Conservation (phyloP, 495 filamentous ascomycete genomes). For the Penicillium mononematosum region DNA sequence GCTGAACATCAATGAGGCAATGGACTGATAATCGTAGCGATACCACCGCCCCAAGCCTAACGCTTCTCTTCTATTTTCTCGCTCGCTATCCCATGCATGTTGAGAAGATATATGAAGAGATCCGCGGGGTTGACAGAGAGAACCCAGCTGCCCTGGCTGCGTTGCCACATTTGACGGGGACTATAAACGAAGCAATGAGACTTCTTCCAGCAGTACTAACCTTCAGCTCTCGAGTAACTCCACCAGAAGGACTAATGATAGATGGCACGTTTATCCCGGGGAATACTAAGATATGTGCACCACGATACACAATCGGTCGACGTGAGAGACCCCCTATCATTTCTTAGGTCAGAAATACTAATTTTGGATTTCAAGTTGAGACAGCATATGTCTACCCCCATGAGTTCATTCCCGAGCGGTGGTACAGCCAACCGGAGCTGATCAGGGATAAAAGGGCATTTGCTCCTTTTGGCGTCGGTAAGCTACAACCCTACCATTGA, state of each 20-base stretch:
- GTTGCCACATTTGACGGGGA: conserved; percentile 36
- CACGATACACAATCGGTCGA: conserved; percentile 36
- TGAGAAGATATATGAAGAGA: conserved; percentile 20
- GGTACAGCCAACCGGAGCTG: conserved; percentile 34
- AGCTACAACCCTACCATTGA: conserved; percentile 1
- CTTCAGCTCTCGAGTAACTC: conserved; percentile 37
- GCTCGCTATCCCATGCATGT: conserved; percentile 23
- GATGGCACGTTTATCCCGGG: conserved; percentile 50
- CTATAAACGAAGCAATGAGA: conserved; percentile 51
- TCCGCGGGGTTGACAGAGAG: conserved; percentile 3
- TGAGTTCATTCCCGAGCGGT: conserved; percentile 51
- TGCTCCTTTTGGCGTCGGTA: conserved; percentile 47
- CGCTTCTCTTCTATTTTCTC: conserved; percentile 37
- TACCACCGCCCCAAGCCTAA: conserved; percentile 31
- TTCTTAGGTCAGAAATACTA: background rate
- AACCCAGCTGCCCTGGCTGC: background rate
- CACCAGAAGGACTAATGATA: conserved; percentile 46
- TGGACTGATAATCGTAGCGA: conserved; percentile 22
- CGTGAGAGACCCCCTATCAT: conserved; percentile 8
- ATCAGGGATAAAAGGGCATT: conserved; percentile 47
- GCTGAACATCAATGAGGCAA: background rate
- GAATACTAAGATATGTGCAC: conserved; percentile 33
- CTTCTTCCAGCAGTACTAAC: conserved; percentile 42
- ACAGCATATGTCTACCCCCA: conserved; percentile 13
- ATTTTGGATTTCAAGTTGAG: conserved; percentile 9